phyloP scores from a whole-genome alignment of 768 basidiomycete genomes.

The Termitomyces sp. region DNA sequence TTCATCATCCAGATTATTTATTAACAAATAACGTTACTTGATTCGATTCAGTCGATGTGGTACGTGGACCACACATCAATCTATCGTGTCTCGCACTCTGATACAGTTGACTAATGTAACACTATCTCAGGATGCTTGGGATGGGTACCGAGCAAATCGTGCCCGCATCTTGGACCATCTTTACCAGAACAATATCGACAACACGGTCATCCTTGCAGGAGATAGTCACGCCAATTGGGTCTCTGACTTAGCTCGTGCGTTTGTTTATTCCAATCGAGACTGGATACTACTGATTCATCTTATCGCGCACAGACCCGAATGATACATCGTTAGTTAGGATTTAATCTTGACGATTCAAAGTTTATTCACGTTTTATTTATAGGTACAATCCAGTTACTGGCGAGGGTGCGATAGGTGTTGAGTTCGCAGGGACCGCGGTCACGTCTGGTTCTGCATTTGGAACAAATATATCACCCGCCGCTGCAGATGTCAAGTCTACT shows the following conservation, averaged over 20 bases:
- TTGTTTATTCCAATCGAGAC: neutral
- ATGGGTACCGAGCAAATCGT: slow-evolving; percentile 53
- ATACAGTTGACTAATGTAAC: neutral
- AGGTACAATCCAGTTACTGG: neutral
- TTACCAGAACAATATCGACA: slow-evolving; percentile 46
- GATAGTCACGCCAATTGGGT: slow-evolving; percentile 65
- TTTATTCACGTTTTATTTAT: neutral
- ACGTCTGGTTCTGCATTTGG: neutral
- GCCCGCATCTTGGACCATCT: slow-evolving; percentile 48
- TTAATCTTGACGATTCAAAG: neutral
- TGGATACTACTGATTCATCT: neutral
- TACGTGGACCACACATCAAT: neutral
- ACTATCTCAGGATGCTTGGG: neutral
- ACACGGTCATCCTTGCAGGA: slow-evolving; percentile 56
- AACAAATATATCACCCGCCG: neutral
- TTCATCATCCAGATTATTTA: too few relatives aligned
- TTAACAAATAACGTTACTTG: neutral
- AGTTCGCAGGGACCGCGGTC: neutral
- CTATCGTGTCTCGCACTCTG: neutral
- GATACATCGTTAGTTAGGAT: neutral
- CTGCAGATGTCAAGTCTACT: neutral
- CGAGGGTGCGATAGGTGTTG: neutral
- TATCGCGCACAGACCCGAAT: neutral
- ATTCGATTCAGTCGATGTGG: neutral
- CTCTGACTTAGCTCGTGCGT: slow-evolving; percentile 51